Evolutionary conservation across 2,329 filamentous ascomycete species (phyloP).

Genomic region (Fusarium torreyae): DNA sequence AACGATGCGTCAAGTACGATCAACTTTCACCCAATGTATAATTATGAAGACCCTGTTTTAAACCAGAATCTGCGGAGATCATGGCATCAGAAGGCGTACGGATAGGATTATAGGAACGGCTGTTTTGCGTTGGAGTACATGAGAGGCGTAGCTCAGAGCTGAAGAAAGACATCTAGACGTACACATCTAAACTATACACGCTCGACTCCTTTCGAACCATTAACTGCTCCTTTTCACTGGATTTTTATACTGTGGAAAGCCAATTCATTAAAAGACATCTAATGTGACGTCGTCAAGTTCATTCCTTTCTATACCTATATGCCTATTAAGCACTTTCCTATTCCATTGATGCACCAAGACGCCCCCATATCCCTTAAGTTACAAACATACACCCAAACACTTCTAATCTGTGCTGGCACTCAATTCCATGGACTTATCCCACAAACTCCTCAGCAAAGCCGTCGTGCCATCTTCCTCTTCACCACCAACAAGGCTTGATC

Average conservation of each 20-base stretch:
- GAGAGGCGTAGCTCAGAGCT: conserved; percentile 10
- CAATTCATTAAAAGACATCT: conserved; percentile 17
- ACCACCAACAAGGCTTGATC: conserved; percentile 64
- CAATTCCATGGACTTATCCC: conserved; percentile 73
- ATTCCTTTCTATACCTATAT: conserved; percentile 28
- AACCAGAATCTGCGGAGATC: conserved; percentile 7
- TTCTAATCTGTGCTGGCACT: conserved; percentile 62
- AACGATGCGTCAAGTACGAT: conserved; percentile 92
- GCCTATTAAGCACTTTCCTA: conserved; percentile 35
- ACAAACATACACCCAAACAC: conserved; percentile 17
- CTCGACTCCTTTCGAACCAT: not conserved
- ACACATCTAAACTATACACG: conserved; percentile 15
- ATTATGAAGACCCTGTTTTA: conserved; percentile 34
- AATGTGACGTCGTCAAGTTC: conserved; percentile 18
- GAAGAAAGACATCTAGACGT: conserved; percentile 19
- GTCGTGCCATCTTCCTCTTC: conserved; percentile 67
- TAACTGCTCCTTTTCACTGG: not conserved
- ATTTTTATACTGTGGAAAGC: not conserved
- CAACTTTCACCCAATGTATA: conserved; percentile 89
- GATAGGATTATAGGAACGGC: conserved; percentile 1
- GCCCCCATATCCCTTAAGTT: conserved; percentile 22
- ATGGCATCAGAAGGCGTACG: conserved; percentile 37
- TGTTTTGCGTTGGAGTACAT: not conserved
- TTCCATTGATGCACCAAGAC: conserved; percentile 23
- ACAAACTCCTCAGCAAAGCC: conserved; percentile 69